phyloP scores from a whole-genome alignment of 768 basidiomycete species.

The Lactarius hengduanensis region DNA sequence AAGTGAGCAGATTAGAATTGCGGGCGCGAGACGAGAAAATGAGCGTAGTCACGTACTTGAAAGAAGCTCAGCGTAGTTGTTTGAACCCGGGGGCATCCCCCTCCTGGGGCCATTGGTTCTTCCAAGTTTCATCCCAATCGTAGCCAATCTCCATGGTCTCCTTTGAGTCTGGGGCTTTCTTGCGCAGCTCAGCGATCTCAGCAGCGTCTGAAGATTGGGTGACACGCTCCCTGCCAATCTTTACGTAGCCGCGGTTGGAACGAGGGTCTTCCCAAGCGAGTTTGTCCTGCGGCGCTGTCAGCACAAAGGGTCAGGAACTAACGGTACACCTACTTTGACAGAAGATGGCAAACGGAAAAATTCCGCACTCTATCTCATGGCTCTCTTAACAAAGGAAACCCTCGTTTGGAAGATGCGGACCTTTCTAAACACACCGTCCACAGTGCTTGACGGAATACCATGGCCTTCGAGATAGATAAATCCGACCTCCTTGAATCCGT shows the following conservation, averaged over 20 bases:
- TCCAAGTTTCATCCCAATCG: conserved; percentile 75
- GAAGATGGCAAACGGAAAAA: conserved; percentile 70
- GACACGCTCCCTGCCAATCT: conserved; percentile 77
- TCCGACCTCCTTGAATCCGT: conserved; percentile 76
- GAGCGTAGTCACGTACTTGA: conserved; percentile 41
- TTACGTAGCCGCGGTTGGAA: conserved; percentile 82
- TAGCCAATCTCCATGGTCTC: conserved; percentile 89
- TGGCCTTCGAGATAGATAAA: conserved; percentile 79
- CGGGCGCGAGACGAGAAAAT: neutral
- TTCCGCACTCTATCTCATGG: conserved; percentile 58
- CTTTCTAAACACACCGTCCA: conserved; percentile 64
- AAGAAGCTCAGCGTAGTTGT: conserved; percentile 75
- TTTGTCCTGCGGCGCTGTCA: conserved; percentile 41
- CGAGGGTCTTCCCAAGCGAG: conserved; percentile 85
- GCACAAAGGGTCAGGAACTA: neutral
- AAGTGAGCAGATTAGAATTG: conserved; percentile 38
- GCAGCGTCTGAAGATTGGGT: conserved; percentile 66
- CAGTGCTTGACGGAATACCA: conserved; percentile 58
- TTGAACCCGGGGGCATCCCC: conserved; percentile 64
- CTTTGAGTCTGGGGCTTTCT: conserved; percentile 75
- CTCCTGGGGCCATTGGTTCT: conserved; percentile 78
- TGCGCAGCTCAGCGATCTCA: conserved; percentile 74
- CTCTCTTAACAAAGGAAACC: neutral
- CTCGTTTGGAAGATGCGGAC: conserved; percentile 37
- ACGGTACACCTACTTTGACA: conserved; percentile 47